phyloP scores from a whole-genome alignment of 345 rosid species.

The Diplotaxis tenuifolia region DNA sequence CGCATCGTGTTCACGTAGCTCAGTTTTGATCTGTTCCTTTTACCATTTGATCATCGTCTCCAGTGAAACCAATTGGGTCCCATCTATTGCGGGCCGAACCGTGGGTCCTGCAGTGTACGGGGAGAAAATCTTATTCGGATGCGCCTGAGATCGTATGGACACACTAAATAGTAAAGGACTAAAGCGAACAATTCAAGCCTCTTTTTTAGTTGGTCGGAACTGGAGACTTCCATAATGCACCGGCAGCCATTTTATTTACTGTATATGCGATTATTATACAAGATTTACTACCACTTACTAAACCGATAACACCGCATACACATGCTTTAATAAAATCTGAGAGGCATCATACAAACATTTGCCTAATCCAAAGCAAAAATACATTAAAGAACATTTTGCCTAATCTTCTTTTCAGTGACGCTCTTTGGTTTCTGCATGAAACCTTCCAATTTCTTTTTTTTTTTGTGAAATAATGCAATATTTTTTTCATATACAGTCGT shows the following conservation, averaged over 20 bases:
- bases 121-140: not conserved
- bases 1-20: constrained; percentile 37
- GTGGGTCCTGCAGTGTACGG: not conserved
- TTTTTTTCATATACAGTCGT: not conserved
- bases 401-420: not conserved
- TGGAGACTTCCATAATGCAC: constrained; percentile 26
- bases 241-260: not conserved
- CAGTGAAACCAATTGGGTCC: constrained; percentile 17
- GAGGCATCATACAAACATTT: not conserved
- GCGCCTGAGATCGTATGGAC: not conserved
- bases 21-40: not conserved
- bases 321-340: not conserved
- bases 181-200: not conserved
- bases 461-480: too few relatives aligned
- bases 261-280: not conserved
- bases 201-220: constrained; percentile 8
- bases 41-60: constrained; percentile 16
- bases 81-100: not conserved
- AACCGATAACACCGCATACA: not conserved
- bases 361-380: too few relatives aligned
- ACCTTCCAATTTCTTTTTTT: too few relatives aligned
- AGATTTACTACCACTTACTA: not conserved
- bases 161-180: not conserved
- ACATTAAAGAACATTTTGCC: too few relatives aligned
- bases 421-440: not conserved